Evolutionary conservation across 108 stramenopile species (phyloP).

Genomic region (Chaetoceros muelleri): DNA sequence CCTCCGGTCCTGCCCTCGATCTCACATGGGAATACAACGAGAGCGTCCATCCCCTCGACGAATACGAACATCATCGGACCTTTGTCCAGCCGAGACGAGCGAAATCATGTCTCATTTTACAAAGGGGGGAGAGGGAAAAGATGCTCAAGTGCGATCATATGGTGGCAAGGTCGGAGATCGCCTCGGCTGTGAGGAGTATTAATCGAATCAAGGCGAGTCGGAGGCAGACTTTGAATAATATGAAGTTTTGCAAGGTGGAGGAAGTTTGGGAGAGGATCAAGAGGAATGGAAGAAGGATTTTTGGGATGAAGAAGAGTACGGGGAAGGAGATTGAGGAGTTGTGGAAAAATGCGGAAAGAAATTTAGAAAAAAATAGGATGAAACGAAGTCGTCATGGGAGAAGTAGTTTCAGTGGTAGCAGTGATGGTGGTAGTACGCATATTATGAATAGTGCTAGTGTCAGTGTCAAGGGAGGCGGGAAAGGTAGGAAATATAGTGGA

Average conservation of each 20-base stretch:
- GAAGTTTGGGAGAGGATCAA: neutral
- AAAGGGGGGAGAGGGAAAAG: neutral
- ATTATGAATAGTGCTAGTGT: too few relatives aligned
- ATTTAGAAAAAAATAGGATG: neutral
- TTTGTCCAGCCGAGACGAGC: neutral
- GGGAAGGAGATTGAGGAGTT: neutral
- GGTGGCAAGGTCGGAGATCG: neutral
- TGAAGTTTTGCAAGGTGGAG: neutral
- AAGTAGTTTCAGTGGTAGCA: too few relatives aligned
- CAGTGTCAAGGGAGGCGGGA: too few relatives aligned
- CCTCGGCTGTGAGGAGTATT: neutral
- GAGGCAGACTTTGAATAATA: neutral
- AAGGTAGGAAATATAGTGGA: too few relatives aligned
- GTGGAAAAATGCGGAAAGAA: neutral
- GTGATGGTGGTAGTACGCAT: too few relatives aligned
- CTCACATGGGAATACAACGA: neutral
- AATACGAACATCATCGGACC: neutral
- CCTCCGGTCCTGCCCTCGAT: neutral
- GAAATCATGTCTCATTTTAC: neutral
- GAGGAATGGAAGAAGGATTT: neutral
- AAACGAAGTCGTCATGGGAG: too few relatives aligned
- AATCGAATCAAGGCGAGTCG: neutral
- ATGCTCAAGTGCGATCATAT: neutral
- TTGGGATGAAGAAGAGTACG: neutral
- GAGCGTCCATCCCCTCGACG: neutral